These are phyloP conservation scores for Manihot esculenta DNA, from an alignment of 441 rosid species.

Conservation along the genomic window DNA sequence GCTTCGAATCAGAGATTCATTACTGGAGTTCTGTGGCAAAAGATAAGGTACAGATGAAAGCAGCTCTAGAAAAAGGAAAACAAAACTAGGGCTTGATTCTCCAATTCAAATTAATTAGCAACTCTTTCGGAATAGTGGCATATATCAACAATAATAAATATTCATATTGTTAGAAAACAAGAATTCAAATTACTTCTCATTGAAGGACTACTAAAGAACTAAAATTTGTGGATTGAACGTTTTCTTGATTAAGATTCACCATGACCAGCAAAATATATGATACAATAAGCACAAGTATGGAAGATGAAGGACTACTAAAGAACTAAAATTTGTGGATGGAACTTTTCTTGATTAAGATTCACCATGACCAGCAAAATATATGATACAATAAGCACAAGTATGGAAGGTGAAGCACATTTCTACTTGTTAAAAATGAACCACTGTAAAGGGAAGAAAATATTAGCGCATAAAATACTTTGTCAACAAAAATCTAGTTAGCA, in stretches of 20 bases:
- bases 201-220: background rate
- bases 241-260: conserved; percentile 1
- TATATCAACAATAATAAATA: background rate
- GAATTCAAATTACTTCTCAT: background rate
- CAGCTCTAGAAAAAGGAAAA: background rate
- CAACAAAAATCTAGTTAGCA: background rate
- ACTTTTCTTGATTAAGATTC: conserved; percentile 4
- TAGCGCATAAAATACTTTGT: background rate
- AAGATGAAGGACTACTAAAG: background rate
- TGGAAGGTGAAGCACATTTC: conserved; percentile 5
- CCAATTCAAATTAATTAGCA: conserved; percentile 11
- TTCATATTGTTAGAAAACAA: background rate
- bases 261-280: background rate
- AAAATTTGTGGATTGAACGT: background rate
- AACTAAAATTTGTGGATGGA: background rate
- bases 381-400: background rate
- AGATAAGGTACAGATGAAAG: conserved; percentile 11
- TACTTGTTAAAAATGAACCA: background rate
- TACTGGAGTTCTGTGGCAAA: conserved; percentile 74
- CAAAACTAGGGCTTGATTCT: background rate
- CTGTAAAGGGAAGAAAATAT: background rate
- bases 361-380: background rate
- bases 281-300: background rate
- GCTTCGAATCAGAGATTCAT: conserved; percentile 71
- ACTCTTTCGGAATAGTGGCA: background rate